Evolutionary conservation across 805 yeast species (phyloP).

Genomic region (Kuraishia hungarica): DNA sequence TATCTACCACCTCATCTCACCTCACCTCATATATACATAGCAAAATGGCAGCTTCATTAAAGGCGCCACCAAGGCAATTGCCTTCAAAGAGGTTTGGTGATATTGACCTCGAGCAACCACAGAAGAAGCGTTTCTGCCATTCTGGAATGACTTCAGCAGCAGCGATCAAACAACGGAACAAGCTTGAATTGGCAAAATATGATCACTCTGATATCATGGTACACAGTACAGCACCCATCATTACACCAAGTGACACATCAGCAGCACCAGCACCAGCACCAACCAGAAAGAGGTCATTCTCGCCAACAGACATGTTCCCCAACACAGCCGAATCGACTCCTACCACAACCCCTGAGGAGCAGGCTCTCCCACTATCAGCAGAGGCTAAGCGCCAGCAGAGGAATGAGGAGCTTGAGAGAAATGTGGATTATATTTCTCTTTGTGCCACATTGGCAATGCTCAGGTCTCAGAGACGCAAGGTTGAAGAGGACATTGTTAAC

Average conservation of each 20-base stretch:
- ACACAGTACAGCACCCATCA: not conserved
- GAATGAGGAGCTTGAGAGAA: conserved; percentile 7
- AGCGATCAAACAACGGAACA: not conserved
- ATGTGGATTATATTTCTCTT: conserved; percentile 10
- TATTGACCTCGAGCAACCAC: not conserved
- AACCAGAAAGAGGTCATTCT: conserved; percentile 1
- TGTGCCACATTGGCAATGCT: conserved; percentile 9
- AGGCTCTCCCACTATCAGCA: not conserved
- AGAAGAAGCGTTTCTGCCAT: conserved; percentile 1
- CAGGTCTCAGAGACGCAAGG: conserved; percentile 7
- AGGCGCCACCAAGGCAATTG: conserved; percentile 2
- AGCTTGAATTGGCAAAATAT: not conserved
- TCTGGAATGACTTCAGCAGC: not conserved
- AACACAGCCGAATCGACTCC: not conserved
- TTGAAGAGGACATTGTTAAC: conserved; percentile 6
- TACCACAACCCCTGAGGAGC: conserved; percentile 1
- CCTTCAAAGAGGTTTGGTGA: conserved; percentile 3
- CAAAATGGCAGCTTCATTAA: conserved; percentile 3
- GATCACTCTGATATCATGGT: not conserved
- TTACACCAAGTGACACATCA: not conserved
- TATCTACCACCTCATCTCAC: too few species aligned
- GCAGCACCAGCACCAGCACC: not conserved
- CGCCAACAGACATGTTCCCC: conserved; percentile 1
- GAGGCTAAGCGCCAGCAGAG: conserved; percentile 2
- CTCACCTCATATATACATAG: too few species aligned